phyloP scores from a whole-genome alignment of 352 stramenopile genomes.

The Phytopythium litorale region DNA sequence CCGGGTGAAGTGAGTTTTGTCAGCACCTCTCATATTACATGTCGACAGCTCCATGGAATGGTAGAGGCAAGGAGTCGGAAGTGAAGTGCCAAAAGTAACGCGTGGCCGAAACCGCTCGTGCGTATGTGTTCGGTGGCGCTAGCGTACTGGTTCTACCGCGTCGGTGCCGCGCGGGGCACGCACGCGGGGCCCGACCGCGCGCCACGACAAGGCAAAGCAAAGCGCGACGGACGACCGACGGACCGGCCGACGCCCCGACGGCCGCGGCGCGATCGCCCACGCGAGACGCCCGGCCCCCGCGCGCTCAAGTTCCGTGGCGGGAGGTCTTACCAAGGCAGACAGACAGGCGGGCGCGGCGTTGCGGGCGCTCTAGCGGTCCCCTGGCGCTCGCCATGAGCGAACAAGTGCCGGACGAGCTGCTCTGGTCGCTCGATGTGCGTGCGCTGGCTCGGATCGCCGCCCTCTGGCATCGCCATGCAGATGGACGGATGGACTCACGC shows the following conservation, averaged over 20 bases:
- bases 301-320: not conserved
- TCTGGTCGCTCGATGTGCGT: slow-evolving; percentile 70
- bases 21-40: too few species aligned
- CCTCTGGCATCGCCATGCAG: not conserved
- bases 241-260: not conserved
- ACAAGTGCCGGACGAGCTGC: slow-evolving; percentile 60
- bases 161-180: not conserved
- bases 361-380: not conserved
- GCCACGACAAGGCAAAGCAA: not conserved
- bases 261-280: not conserved
- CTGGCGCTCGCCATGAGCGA: slow-evolving; percentile 29
- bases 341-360: not conserved
- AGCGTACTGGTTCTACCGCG: slow-evolving; percentile 1
- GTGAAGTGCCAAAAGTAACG: not conserved
- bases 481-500: not conserved
- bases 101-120: not conserved
- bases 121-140: not conserved
- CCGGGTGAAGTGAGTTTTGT: too few species aligned
- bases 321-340: not conserved
- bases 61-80: too few species aligned
- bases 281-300: not conserved
- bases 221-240: not conserved
- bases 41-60: too few species aligned
- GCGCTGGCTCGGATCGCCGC: slow-evolving; percentile 13
- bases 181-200: not conserved